phyloP scores from a whole-genome alignment of 2,329 filamentous ascomycete genomes.

The Colletotrichum sidae region DNA sequence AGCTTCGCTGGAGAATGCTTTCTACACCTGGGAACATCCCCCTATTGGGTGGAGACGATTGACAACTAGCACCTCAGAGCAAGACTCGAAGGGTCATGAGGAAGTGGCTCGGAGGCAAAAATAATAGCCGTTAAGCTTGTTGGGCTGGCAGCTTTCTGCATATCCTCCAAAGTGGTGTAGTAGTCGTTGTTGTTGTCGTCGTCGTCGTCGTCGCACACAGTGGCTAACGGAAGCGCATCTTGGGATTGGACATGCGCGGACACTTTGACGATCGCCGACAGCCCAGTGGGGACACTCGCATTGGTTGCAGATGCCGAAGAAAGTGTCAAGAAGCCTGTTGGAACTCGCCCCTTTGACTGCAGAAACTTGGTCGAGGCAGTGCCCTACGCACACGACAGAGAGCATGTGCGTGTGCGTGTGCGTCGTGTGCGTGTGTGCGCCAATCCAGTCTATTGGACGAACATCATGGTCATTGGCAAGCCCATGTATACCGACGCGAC shows the following conservation, averaged over 20 bases:
- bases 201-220: too few relatives aligned
- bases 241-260: constrained; percentile 27
- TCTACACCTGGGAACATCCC: constrained; percentile 10
- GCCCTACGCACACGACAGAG: too few relatives aligned
- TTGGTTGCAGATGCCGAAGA: constrained; percentile 1
- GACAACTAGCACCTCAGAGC: constrained; percentile 2
- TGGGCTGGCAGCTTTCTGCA: neutral
- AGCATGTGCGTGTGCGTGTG: too few relatives aligned
- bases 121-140: constrained; percentile 25
- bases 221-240: too few relatives aligned
- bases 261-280: constrained; percentile 21
- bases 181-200: neutral
- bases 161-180: neutral
- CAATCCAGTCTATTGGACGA: too few relatives aligned
- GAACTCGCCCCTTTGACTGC: constrained; percentile 1
- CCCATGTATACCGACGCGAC: too few relatives aligned
- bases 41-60: constrained; percentile 19
- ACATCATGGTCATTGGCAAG: too few relatives aligned
- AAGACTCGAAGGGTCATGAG: neutral
- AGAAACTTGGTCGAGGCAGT: too few relatives aligned
- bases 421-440: too few relatives aligned
- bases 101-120: neutral
- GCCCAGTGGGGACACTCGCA: constrained; percentile 1
- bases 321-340: neutral
- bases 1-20: neutral